phyloP scores from a whole-genome alignment of 1,284 basidiomycete species.

The Moniliophthora roreri region DNA sequence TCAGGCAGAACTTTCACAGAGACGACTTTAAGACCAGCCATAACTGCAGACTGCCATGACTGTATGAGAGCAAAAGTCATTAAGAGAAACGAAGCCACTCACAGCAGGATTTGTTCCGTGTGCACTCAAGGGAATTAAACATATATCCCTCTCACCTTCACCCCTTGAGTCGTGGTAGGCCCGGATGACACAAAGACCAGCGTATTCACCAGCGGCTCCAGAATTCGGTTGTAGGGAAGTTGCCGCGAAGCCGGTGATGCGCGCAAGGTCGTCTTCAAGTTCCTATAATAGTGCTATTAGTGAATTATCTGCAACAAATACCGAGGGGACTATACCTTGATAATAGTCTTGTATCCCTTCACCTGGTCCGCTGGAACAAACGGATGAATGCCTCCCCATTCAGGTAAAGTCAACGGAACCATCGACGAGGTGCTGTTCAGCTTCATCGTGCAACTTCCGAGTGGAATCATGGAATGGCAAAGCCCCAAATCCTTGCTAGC shows the following conservation, averaged over 20 bases:
- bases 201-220: constrained; percentile 95
- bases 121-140: constrained; percentile 92
- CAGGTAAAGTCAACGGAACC: constrained; percentile 94
- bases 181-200: constrained; percentile 90
- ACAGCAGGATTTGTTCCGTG: constrained; percentile 96
- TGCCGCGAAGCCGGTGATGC: constrained; percentile 93
- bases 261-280: constrained; percentile 88
- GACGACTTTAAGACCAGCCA: constrained; percentile 97
- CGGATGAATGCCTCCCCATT: constrained; percentile 89
- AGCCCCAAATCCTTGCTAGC: constrained; percentile 95
- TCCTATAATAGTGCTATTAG: constrained; percentile 50
- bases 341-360: constrained; percentile 81
- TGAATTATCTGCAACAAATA: constrained; percentile 1
- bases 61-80: constrained; percentile 6
- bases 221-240: constrained; percentile 98
- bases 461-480: constrained; percentile 95
- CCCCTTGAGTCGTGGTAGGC: constrained; percentile 92
- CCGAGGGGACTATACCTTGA: constrained; percentile 51
- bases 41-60: constrained; percentile 77
- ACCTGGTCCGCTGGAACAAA: constrained; percentile 93
- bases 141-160: constrained; percentile 86
- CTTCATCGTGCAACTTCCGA: constrained; percentile 97
- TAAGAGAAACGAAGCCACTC: constrained; percentile 27
- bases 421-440: constrained; percentile 96
- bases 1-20: constrained; percentile 87